phyloP scores from a whole-genome alignment of 1,139 yeast species.

The Trichomonascaceae sp. region DNA sequence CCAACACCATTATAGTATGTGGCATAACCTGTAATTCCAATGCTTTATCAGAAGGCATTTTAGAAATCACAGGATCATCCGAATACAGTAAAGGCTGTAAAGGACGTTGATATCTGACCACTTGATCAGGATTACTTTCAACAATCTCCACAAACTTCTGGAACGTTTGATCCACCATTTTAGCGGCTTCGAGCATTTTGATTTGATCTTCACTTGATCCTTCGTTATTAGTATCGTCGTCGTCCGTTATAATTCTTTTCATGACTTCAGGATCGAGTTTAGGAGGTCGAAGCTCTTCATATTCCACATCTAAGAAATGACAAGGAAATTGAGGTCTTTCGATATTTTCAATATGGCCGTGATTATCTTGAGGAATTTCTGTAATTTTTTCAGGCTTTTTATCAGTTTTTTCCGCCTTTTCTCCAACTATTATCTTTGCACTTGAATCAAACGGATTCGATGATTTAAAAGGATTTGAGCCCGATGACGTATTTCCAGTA shows the following conservation, averaged over 20 bases:
- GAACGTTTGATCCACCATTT: constrained; percentile 55
- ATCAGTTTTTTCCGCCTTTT: constrained; percentile 4
- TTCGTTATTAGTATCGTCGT: constrained; percentile 25
- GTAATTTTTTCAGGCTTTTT: background rate
- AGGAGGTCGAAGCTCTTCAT: constrained; percentile 42
- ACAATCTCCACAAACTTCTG: constrained; percentile 70
- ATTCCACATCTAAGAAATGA: constrained; percentile 60
- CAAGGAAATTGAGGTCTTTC: constrained; percentile 41
- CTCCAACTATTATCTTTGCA: background rate
- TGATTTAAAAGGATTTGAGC: constrained; percentile 9
- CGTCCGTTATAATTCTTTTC: constrained; percentile 30
- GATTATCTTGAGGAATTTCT: background rate
- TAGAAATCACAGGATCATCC: constrained; percentile 48
- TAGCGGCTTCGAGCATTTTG: constrained; percentile 15
- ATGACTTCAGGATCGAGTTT: constrained; percentile 26
- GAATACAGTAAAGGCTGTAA: constrained; percentile 70
- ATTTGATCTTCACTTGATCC: constrained; percentile 17
- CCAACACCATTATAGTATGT: constrained; percentile 77
- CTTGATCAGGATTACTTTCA: constrained; percentile 78
- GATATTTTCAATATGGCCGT: constrained; percentile 4
- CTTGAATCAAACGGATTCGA: constrained; percentile 20
- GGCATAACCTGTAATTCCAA: constrained; percentile 95
- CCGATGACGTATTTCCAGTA: constrained; percentile 2
- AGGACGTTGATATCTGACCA: constrained; percentile 62
- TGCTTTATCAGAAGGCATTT: constrained; percentile 51